Conservation (phyloP, 768 basidiomycete species). For the Clathrus columnatus region DNA sequence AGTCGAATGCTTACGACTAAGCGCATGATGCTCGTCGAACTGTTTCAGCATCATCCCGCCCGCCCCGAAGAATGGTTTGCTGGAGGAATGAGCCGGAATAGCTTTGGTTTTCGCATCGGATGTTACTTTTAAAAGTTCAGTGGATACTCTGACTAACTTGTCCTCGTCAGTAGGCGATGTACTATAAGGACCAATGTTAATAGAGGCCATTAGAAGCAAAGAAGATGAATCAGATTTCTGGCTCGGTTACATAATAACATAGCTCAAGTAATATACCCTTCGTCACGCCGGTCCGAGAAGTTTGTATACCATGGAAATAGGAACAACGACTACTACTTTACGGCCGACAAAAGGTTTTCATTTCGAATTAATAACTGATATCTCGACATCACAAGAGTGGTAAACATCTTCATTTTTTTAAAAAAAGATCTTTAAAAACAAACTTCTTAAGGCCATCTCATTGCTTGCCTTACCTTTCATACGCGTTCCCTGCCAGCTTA, state of each 20-base stretch:
- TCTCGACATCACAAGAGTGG: not conserved
- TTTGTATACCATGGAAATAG: no score
- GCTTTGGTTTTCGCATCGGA: not conserved
- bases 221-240: no score
- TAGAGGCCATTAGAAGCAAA: no score
- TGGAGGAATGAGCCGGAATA: not conserved
- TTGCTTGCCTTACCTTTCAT: slow-evolving; percentile 27
- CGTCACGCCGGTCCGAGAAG: no score
- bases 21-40: slow-evolving; percentile 62
- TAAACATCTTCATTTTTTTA: not conserved
- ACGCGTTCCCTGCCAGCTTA: slow-evolving; percentile 30
- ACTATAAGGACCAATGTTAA: no score
- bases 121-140: not conserved
- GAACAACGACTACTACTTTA: not conserved
- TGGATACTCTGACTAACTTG: no score
- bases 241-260: no score
- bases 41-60: slow-evolving; percentile 42
- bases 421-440: not conserved
- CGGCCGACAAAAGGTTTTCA: not conserved
- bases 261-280: no score
- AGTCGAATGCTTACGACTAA: slow-evolving; percentile 36
- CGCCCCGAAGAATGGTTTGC: slow-evolving; percentile 8
- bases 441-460: not conserved
- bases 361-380: not conserved
- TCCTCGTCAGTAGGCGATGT: no score